Base-by-base conservation (phyloP, 2,329 filamentous ascomycete genomes). In the Didymella sp. region DNA sequence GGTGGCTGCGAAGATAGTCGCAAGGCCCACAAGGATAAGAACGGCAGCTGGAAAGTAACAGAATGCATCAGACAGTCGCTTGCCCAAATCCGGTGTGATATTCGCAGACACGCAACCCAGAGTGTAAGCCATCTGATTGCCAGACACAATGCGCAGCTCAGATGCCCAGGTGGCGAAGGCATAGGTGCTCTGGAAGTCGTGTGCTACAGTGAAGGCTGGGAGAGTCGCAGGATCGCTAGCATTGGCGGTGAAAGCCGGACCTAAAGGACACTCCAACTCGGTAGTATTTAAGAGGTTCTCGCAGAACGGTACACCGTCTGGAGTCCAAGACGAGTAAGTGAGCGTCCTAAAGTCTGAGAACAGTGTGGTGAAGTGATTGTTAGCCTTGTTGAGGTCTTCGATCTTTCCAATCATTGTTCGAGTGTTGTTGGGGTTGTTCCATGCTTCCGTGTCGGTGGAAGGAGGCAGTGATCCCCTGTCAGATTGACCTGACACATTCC, bases 51-150 rank as follows among this genome's bases (percentile, higher is more conserved):
- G 94, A 4, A 96, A 76, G 72, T 90, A 95, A 51, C 83, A 86
- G 44, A 96, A 76, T 40, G 91, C 81, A 75, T 84, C 85, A n/a
- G 84, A 82, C 31, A 96, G 78, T n/a, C 76, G 78, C 9, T 77
- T 73, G 6, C 93, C 92, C 4, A 99, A 81, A 66, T 90, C 89
- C 0, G 95, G 95, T 0, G 94, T 97, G 55, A 97, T 84, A 55
- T 85, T 86, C n/a, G 91, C 85, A 25, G 89, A 89, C 30, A 97
- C 81, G 72, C 95, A 99, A 47, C 88, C 91, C 40, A 98, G 84
- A 49, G 85, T 79, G 13, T 86, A 87, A 15, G 80, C 83, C 2
- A 73, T 78, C 0, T 71, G 59, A 72, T 96, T 89, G 61, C 92
- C 93, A 51, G 92, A 90, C 57, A 89, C 85, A 55, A 98, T 84